Evolutionary conservation across 1,284 basidiomycete genomes (phyloP).

Genomic region (Apiotrichum gamsii): DNA sequence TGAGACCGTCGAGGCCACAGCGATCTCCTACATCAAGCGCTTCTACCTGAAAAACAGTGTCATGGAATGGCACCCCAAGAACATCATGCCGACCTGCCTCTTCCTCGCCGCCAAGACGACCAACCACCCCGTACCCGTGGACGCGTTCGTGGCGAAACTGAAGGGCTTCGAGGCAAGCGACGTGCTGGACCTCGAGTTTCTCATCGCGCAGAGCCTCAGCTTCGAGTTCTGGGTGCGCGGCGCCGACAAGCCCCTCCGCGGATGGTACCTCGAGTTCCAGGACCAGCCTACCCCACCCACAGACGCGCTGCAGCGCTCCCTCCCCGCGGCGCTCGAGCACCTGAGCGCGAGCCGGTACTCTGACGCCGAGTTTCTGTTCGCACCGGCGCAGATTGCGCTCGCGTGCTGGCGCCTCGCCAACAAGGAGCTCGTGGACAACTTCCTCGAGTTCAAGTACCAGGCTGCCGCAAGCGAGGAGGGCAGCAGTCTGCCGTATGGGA

Average conservation of each 20-base stretch:
- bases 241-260: constrained; percentile 80
- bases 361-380: constrained; percentile 84
- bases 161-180: constrained; percentile 70
- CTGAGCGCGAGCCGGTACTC: constrained; percentile 73
- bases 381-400: constrained; percentile 90
- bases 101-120: constrained; percentile 97
- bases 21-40: constrained; percentile 84
- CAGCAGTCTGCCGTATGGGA: constrained; percentile 23
- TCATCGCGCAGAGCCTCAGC: constrained; percentile 82
- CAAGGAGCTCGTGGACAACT: constrained; percentile 58
- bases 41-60: constrained; percentile 98
- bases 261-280: constrained; percentile 84
- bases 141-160: constrained; percentile 72
- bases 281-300: constrained; percentile 34
- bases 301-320: constrained; percentile 21
- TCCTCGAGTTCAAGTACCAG: constrained; percentile 54
- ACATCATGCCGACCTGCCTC: constrained; percentile 92
- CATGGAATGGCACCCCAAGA: constrained; percentile 99
- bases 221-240: constrained; percentile 94
- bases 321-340: constrained; percentile 38
- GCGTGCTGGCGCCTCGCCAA: constrained; percentile 67
- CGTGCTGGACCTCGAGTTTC: constrained; percentile 88
- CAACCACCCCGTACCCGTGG: constrained; percentile 81
- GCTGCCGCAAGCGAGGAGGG: constrained; percentile 33
- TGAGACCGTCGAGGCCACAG: constrained; percentile 87